phyloP scores from a whole-genome alignment of 257 asterid genomes.

The Mitragyna speciosa region DNA sequence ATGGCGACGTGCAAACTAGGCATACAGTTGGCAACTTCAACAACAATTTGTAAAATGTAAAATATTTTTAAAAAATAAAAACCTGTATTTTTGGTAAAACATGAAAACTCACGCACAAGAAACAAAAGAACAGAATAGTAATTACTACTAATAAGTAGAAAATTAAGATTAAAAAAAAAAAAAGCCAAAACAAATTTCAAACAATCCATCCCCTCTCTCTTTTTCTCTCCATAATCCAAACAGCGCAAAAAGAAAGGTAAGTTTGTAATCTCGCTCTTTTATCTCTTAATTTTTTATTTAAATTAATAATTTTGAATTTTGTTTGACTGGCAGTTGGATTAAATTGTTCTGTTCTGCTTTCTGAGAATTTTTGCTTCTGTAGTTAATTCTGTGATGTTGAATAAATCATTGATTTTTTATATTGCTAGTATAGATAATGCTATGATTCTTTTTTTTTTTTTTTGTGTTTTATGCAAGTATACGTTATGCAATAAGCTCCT shows the following conservation, averaged over 20 bases:
- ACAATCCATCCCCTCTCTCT: slow-evolving; percentile 8
- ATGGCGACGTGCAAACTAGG: no score
- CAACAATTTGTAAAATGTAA: no score
- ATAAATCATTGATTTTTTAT: not conserved
- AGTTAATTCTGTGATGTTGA: not conserved
- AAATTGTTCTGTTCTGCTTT: not conserved
- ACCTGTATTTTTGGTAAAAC: not conserved
- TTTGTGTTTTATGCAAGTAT: not conserved
- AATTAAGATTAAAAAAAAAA: not conserved
- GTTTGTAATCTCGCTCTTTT: slow-evolving; percentile 3
- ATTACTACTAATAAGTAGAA: not conserved
- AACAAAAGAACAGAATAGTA: slow-evolving; percentile 20
- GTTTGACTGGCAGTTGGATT: slow-evolving; percentile 18
- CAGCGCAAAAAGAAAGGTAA: not conserved
- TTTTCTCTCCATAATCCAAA: not conserved
- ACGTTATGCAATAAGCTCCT: no score
- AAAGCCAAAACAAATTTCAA: slow-evolving; percentile 14
- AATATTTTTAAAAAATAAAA: not conserved
- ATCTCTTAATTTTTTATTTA: not conserved
- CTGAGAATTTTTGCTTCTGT: not conserved
- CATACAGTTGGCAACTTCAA: no score
- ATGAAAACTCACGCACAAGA: slow-evolving; percentile 20
- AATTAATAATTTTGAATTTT: slow-evolving; percentile 3
- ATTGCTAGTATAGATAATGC: not conserved
- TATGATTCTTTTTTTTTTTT: not conserved